These are phyloP conservation scores for Nakataea oryzae DNA, from an alignment of 2,329 filamentous ascomycete species.

Conservation along the genomic window DNA sequence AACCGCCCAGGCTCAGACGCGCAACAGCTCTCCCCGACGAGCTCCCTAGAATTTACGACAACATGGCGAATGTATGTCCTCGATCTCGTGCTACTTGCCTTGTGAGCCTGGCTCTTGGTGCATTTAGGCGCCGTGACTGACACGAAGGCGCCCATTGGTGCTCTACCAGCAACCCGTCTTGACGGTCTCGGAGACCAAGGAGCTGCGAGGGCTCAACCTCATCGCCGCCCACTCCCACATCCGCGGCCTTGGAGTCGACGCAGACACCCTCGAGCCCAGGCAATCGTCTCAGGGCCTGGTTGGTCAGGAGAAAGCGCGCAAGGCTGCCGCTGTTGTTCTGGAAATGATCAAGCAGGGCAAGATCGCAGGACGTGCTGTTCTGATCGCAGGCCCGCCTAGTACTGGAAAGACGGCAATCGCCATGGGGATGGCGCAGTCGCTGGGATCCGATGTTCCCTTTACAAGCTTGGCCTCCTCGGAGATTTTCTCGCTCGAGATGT, in stretches of 20 bases:
- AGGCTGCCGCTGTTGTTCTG: constrained; percentile 89
- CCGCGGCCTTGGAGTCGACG: constrained; percentile 85
- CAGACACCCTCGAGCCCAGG: constrained; percentile 81
- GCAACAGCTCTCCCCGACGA: not conserved
- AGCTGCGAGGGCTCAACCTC: constrained; percentile 92
- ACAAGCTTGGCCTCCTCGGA: constrained; percentile 92
- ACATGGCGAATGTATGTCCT: not conserved
- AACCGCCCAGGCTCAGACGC: not conserved
- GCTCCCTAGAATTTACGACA: not conserved
- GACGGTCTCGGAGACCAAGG: constrained; percentile 89
- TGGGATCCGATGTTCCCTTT: constrained; percentile 90
- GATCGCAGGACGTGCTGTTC: constrained; percentile 87
- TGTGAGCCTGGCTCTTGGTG: too few species aligned
- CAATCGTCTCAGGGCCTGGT: constrained; percentile 83
- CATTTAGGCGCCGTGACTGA: not conserved
- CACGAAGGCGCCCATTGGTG: not conserved
- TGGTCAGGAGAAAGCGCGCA: constrained; percentile 91
- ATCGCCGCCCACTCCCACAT: constrained; percentile 98
- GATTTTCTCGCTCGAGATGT: constrained; percentile 98
- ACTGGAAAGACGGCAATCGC: constrained; percentile 98
- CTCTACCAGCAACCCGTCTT: constrained; percentile 38
- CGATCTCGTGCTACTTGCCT: not conserved
- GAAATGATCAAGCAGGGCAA: constrained; percentile 99
- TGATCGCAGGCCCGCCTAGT: constrained; percentile 92
- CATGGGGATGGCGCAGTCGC: constrained; percentile 96